phyloP scores from a whole-genome alignment of 768 basidiomycete genomes.

The Russula dissimulans region DNA sequence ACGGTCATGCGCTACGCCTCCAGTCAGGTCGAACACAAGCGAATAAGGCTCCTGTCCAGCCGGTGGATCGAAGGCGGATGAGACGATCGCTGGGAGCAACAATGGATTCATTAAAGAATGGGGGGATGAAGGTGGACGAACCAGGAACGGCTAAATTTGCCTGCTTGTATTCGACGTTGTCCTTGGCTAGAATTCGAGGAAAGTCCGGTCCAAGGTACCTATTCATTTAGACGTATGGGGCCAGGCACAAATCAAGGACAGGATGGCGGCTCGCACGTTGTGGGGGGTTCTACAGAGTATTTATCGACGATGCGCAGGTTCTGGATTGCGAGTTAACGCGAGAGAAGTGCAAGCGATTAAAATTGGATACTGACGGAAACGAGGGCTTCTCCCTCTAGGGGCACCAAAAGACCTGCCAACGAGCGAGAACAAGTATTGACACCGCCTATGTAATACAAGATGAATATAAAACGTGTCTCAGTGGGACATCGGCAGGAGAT shows the following conservation, averaged over 20 bases:
- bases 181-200: conserved; percentile 53
- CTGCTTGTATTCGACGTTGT: conserved; percentile 72
- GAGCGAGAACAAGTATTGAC: conserved; percentile 71
- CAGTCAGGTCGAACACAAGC: conserved; percentile 80
- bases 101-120: background rate
- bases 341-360: conserved; percentile 9
- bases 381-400: conserved; percentile 53
- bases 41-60: conserved; percentile 60
- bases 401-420: conserved; percentile 59
- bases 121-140: conserved; percentile 23
- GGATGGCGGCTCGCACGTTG: conserved; percentile 42
- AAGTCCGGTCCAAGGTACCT: conserved; percentile 79
- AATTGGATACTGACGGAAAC: conserved; percentile 50
- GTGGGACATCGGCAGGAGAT: background rate
- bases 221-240: conserved; percentile 4
- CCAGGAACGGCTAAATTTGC: conserved; percentile 68
- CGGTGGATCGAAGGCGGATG: conserved; percentile 61
- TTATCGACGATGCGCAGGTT: conserved; percentile 67
- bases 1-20: conserved; percentile 68
- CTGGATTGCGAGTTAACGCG: conserved; percentile 29
- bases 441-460: conserved; percentile 43
- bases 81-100: conserved; percentile 47
- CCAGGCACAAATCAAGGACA: conserved; percentile 21
- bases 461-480: background rate
- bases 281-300: conserved; percentile 63